Evolutionary conservation across 2,329 filamentous ascomycete species (phyloP).

Genomic region (Neonectria sp.): DNA sequence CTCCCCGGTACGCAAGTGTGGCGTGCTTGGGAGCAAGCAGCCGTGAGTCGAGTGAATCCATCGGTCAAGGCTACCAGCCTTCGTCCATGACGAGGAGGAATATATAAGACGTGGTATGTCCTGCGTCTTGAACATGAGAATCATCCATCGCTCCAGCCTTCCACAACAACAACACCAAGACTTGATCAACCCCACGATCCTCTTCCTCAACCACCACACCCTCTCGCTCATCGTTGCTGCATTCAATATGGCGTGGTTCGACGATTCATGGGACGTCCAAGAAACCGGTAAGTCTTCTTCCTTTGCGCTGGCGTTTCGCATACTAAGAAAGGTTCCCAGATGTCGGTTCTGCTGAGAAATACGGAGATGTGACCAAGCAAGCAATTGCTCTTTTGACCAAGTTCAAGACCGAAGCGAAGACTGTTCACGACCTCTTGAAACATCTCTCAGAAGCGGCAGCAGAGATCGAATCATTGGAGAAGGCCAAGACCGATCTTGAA

Average conservation of each 20-base stretch:
- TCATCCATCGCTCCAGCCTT: conserved; percentile 7
- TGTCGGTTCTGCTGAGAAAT: conserved; percentile 27
- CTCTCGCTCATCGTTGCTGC: not conserved
- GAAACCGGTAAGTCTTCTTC: conserved; percentile 24
- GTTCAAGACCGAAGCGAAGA: conserved; percentile 32
- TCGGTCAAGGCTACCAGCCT: conserved; percentile 1
- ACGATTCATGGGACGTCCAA: conserved; percentile 35
- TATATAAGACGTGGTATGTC: conserved; percentile 19
- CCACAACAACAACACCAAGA: not conserved
- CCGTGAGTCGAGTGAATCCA: conserved; percentile 1
- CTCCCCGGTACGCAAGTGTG: conserved; percentile 8
- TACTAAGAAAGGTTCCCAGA: conserved; percentile 24
- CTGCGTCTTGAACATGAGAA: not conserved
- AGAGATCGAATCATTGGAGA: conserved; percentile 27
- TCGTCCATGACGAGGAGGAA: not conserved
- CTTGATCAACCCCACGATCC: not conserved
- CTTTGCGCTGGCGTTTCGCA: not conserved
- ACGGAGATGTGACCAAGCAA: conserved; percentile 31
- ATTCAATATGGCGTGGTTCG: conserved; percentile 36
- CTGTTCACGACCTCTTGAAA: conserved; percentile 33
- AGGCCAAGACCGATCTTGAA: conserved; percentile 30
- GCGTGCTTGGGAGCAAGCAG: conserved; percentile 21
- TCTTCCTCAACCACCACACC: not conserved
- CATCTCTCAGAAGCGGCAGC: conserved; percentile 30
- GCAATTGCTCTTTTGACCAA: conserved; percentile 29